Conservation (phyloP, 2,329 filamentous ascomycete species). For the Domatiomyces globalis region DNA sequence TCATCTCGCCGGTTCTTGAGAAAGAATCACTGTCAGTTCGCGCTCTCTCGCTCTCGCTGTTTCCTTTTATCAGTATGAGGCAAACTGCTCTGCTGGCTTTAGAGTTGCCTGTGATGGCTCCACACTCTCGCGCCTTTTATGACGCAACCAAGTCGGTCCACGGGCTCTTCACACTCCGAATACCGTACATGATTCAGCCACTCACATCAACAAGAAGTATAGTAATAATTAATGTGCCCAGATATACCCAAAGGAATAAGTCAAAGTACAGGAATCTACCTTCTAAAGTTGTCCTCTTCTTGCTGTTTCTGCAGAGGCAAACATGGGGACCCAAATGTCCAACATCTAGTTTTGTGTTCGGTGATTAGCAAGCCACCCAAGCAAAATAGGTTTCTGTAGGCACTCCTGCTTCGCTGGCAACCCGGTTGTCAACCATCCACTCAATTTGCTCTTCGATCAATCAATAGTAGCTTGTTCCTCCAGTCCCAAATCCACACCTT, state of each 20-base stretch:
- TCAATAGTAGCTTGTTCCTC: slow-evolving; percentile 17
- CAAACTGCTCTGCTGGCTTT: not conserved
- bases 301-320: no score
- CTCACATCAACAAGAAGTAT: not conserved
- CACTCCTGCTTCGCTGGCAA: no score
- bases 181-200: not conserved
- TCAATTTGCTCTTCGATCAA: not conserved
- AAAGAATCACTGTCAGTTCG: not conserved
- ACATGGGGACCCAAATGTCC: no score
- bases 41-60: not conserved
- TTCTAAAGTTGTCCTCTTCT: no score
- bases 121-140: not conserved
- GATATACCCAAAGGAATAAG: no score
- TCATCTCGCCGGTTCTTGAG: not conserved
- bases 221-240: no score
- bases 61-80: not conserved
- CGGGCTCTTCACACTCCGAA: not conserved
- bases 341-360: no score
- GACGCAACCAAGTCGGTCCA: not conserved
- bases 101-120: not conserved
- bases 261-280: no score
- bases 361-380: no score
- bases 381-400: no score
- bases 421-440: not conserved
- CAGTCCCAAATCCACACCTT: slow-evolving; percentile 17